phyloP scores from a whole-genome alignment of 2,329 filamentous ascomycete species.

The Boeremia exigua region DNA sequence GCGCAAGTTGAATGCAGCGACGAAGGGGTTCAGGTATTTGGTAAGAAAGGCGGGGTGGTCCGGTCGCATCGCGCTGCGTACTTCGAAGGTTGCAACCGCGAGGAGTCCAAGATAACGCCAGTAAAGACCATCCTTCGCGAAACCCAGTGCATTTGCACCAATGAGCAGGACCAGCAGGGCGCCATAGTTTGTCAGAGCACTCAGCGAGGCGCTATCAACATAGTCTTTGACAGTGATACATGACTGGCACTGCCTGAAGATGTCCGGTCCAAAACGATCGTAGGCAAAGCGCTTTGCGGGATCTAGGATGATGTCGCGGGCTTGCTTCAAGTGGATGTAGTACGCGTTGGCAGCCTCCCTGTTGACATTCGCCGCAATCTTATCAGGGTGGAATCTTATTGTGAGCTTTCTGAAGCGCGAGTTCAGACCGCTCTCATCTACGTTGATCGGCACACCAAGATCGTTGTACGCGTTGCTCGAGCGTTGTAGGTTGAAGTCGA shows the following conservation, averaged over 20 bases:
- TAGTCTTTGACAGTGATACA: constrained; percentile 76
- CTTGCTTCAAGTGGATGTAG: constrained; percentile 84
- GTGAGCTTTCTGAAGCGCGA: constrained; percentile 76
- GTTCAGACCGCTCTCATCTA: constrained; percentile 79
- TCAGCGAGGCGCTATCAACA: constrained; percentile 66
- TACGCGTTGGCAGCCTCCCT: constrained; percentile 51
- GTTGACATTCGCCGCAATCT: constrained; percentile 55
- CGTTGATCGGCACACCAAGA: constrained; percentile 72
- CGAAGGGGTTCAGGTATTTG: constrained; percentile 56
- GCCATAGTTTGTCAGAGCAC: constrained; percentile 34
- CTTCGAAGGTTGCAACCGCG: constrained; percentile 63
- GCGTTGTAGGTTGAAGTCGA: constrained; percentile 77
- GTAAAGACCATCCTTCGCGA: constrained; percentile 43
- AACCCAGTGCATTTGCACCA: constrained; percentile 44
- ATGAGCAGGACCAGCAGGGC: constrained; percentile 36
- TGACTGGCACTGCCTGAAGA: constrained; percentile 60
- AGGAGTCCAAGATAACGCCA: constrained; percentile 61
- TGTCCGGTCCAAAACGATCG: constrained; percentile 77
- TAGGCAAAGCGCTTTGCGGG: constrained; percentile 80
- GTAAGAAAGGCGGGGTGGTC: constrained; percentile 53
- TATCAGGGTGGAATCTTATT: constrained; percentile 80
- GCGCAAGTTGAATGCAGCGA: constrained; percentile 52
- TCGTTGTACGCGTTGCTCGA: constrained; percentile 79
- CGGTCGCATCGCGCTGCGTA: constrained; percentile 63
- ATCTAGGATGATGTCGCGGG: constrained; percentile 86